A percentile compares a stretch with the other conserved stretches of the same genome.
Conservation (phyloP, 1,139 yeast species). For the Protomyces arabidopsidicola region DNA sequence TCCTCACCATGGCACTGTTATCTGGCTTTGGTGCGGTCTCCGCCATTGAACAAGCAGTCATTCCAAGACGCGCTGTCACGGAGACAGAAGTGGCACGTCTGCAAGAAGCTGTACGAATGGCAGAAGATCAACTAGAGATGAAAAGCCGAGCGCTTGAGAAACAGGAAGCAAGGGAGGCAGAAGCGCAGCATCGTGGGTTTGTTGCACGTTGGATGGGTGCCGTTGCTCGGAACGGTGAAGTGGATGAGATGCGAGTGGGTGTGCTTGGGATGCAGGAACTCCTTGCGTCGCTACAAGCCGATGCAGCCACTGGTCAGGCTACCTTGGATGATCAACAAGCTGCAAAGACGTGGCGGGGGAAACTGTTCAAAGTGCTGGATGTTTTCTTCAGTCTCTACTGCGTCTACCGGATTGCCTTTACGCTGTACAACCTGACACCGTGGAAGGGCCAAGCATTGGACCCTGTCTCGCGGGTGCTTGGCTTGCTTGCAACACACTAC, state of each 20-base stretch:
- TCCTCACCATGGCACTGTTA: constrained; percentile 62
- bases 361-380: constrained; percentile 36
- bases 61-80: constrained; percentile 36
- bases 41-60: constrained; percentile 49
- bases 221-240: constrained; percentile 24
- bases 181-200: constrained; percentile 24
- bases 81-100: constrained; percentile 40
- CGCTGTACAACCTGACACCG: constrained; percentile 38
- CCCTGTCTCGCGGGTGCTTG: constrained; percentile 33
- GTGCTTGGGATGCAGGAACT: constrained; percentile 40
- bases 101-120: constrained; percentile 40
- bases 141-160: constrained; percentile 31
- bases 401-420: constrained; percentile 55
- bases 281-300: constrained; percentile 37
- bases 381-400: constrained; percentile 56
- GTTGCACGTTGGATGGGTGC: constrained; percentile 37
- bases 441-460: constrained; percentile 31
- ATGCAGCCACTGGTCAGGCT: constrained; percentile 36
- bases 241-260: constrained; percentile 38
- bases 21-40: constrained; percentile 74
- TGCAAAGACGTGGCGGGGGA: constrained; percentile 39
- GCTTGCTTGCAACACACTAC: constrained; percentile 40
- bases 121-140: constrained; percentile 39
- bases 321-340: constrained; percentile 37
- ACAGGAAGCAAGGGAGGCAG: constrained; percentile 30